phyloP scores from a whole-genome alignment of 768 basidiomycete genomes.

The Leucocoprinus leucothites region DNA sequence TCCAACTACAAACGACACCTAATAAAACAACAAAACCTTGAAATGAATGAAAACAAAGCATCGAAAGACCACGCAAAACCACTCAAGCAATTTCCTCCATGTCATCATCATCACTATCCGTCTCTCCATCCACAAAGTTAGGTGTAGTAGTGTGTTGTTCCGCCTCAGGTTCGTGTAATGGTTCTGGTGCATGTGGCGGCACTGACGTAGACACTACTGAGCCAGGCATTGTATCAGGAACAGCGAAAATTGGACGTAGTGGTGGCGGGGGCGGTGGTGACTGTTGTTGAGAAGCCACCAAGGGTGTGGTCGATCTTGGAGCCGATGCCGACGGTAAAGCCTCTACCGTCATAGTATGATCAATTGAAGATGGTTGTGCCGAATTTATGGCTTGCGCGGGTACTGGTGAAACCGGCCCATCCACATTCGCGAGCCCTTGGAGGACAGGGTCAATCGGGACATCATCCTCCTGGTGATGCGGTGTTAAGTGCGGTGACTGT shows the following conservation, averaged over 20 bases:
- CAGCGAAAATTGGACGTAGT: slow-evolving; percentile 1
- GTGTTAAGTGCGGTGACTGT: no score
- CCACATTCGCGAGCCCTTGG: background rate
- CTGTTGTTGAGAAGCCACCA: background rate
- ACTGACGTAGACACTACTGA: background rate
- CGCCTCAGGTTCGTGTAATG: background rate
- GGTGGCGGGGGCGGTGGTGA: background rate
- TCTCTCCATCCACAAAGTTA: slow-evolving; percentile 23
- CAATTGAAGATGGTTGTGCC: background rate
- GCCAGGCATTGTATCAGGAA: background rate
- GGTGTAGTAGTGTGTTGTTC: background rate
- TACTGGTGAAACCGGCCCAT: background rate
- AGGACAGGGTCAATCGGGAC: background rate
- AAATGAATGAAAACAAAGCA: background rate
- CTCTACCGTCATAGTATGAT: background rate
- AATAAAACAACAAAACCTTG: background rate
- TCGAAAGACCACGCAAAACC: background rate
- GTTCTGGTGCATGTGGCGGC: background rate
- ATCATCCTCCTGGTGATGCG: no score
- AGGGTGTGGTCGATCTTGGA: background rate
- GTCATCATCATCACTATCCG: slow-evolving; percentile 35
- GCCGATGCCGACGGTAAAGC: background rate
- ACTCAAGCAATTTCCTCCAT: slow-evolving; percentile 42
- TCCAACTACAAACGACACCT: no score
- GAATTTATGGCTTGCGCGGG: background rate